A percentile compares a stretch with the other conserved stretches of the same genome.
These are phyloP conservation scores for Ogataea philodendri DNA, from an alignment of 805 yeast genomes.

Conservation along the genomic window DNA sequence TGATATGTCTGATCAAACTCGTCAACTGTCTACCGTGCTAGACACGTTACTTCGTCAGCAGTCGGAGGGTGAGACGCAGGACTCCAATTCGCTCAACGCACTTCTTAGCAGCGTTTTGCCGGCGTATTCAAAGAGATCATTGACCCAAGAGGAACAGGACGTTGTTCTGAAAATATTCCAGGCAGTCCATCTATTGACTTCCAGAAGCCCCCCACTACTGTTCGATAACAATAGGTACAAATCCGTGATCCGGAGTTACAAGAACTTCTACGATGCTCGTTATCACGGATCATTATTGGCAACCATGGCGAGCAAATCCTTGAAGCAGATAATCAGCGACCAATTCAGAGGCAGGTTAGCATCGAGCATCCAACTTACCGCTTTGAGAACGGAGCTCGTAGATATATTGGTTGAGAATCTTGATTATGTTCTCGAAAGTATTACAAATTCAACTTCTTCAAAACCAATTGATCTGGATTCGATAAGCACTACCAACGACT, in stretches of 20 bases:
- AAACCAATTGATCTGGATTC: slow-evolving; percentile 19
- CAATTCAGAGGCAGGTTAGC: slow-evolving; percentile 24
- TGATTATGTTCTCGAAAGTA: slow-evolving; percentile 23
- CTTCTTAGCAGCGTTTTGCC: slow-evolving; percentile 31
- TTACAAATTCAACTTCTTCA: slow-evolving; percentile 24
- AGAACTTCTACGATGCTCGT: slow-evolving; percentile 29
- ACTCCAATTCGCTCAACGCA: slow-evolving; percentile 31
- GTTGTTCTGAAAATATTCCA: slow-evolving; percentile 31
- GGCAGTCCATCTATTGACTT: slow-evolving; percentile 25
- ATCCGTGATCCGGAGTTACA: slow-evolving; percentile 19
- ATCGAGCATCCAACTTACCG: slow-evolving; percentile 24
- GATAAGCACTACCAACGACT: slow-evolving; percentile 19
- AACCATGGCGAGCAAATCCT: slow-evolving; percentile 21
- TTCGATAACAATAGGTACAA: slow-evolving; percentile 25
- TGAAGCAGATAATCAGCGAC: slow-evolving; percentile 26
- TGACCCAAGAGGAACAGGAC: slow-evolving; percentile 17
- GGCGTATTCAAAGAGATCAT: slow-evolving; percentile 19
- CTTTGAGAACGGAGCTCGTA: slow-evolving; percentile 22
- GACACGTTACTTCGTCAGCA: slow-evolving; percentile 29
- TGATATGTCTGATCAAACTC: slow-evolving; percentile 25
- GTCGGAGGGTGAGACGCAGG: slow-evolving; percentile 27
- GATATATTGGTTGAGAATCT: slow-evolving; percentile 25
- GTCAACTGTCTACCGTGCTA: slow-evolving; percentile 28
- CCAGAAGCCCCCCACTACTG: slow-evolving; percentile 26
- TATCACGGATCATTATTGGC: slow-evolving; percentile 24